Evolutionary conservation across 345 rosid species (phyloP).

Genomic region (Populus simonii): DNA sequence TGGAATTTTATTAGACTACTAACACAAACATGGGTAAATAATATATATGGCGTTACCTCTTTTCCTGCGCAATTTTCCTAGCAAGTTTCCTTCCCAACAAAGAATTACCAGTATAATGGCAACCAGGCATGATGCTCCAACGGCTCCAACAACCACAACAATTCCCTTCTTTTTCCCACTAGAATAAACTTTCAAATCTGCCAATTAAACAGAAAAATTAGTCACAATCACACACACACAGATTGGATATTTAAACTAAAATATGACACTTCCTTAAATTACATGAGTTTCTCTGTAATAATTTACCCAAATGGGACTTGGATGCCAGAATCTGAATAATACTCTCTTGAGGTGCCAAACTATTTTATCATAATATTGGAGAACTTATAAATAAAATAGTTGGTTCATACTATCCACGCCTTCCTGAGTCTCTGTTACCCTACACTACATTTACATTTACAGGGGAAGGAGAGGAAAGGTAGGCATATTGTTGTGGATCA

Average conservation of each 20-base stretch:
- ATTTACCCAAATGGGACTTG: no score
- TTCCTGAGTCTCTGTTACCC: no score
- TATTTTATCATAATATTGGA: no score
- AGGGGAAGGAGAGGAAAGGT: no score
- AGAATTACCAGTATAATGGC: constrained; percentile 19
- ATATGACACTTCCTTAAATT: not conserved
- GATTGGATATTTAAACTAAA: not conserved
- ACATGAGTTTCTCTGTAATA: no score
- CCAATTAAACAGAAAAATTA: not conserved
- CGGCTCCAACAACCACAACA: constrained; percentile 5
- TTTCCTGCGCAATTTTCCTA: constrained; percentile 4
- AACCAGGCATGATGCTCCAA: constrained; percentile 21
- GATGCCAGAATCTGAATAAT: no score
- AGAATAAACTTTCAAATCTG: constrained; percentile 22
- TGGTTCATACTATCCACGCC: no score
- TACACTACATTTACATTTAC: not conserved
- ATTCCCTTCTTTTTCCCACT: constrained; percentile 7
- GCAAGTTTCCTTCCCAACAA: constrained; percentile 22
- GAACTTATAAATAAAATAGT: no score
- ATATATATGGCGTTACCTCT: constrained; percentile 9
- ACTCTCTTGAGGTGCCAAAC: no score
- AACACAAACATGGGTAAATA: not conserved
- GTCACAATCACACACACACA: not conserved
- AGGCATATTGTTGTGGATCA: no score
- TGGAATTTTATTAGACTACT: not conserved